Base-by-base conservation (phyloP, 1,139 yeast genomes). In the Saccharomyces pastorianus region DNA sequence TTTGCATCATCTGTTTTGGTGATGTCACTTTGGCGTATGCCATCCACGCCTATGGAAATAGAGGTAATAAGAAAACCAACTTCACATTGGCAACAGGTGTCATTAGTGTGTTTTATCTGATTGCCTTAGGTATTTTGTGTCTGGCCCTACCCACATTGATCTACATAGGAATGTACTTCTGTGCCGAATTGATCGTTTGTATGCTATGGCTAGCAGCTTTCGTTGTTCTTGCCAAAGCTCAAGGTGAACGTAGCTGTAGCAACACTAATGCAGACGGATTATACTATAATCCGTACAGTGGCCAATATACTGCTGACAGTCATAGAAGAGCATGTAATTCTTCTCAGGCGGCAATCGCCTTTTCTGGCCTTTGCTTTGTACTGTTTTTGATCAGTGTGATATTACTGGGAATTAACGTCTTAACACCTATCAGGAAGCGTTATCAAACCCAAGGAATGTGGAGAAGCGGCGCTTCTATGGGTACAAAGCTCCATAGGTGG, bases 301-400 rank as follows among this genome's bases (percentile, higher is more conserved):
- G 55, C 9, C 34, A 51, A 17, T 63, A 62, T 53, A 56, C 63
- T 6, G 55, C 56, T 31, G 47, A 47, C n/a, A 48, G 47, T 23
- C 57, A 56, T 47, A 49, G 46, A 9, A 54, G 55, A 13, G 61
- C 66, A 53, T 66, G 74, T 52, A 63, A 61, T 42, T 49, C 69
- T 11, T 64, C 67, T 13, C 66, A 70, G 53, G 69, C 73, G 7
- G 60, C 73, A 3, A 64, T 68, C 53, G 74, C 73, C 3, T 70
- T 71, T 57, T 64, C 71, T 3, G 72, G 69, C n/a, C 53, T 71
- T 6, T 49, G 64, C 1, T 67, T 64, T 54, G 51, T 65, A 4
- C 53, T 70, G 47, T 69, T 66, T 49, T 53, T 61, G 17, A 26
- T 67, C 8, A 57, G 65, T 20, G 44, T 64, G 7, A 38, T 63